Conservation (phyloP, 2,329 filamentous ascomycete species). For the Colletotrichum costaricense region DNA sequence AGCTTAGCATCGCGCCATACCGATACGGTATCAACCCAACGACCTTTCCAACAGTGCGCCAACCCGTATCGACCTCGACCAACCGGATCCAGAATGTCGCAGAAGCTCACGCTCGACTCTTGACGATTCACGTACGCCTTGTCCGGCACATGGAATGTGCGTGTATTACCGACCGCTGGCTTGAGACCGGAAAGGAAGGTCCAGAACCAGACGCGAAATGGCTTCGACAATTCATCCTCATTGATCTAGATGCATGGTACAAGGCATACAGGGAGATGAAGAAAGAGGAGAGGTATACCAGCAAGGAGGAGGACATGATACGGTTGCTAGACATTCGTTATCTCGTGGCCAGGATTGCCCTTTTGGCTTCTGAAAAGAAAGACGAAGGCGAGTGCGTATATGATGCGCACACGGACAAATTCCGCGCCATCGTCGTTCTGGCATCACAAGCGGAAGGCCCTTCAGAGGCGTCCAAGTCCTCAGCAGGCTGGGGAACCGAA, state of each 20-base stretch:
- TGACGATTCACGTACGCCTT: slow-evolving; percentile 40
- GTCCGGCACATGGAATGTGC: slow-evolving; percentile 43
- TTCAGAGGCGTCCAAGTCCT: not conserved
- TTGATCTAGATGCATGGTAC: slow-evolving; percentile 7
- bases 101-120: slow-evolving; percentile 45
- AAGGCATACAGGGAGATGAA: not conserved
- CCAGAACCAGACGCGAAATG: slow-evolving; percentile 6
- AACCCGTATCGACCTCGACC: not conserved
- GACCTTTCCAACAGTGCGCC: slow-evolving; percentile 2
- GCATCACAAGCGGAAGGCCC: not conserved
- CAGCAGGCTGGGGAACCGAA: not conserved
- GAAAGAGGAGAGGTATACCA: no score
- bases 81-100: slow-evolving; percentile 29
- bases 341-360: not conserved
- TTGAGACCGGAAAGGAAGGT: not conserved
- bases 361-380: not conserved
- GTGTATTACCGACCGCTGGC: slow-evolving; percentile 37
- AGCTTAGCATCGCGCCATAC: slow-evolving; percentile 3
- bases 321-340: slow-evolving; percentile 5
- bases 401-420: slow-evolving; percentile 44
- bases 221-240: not conserved
- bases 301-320: not conserved
- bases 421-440: slow-evolving; percentile 29
- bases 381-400: slow-evolving; percentile 37
- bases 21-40: not conserved